Conservation (phyloP, 495 filamentous ascomycete species). For the Penicillium arizonense region DNA sequence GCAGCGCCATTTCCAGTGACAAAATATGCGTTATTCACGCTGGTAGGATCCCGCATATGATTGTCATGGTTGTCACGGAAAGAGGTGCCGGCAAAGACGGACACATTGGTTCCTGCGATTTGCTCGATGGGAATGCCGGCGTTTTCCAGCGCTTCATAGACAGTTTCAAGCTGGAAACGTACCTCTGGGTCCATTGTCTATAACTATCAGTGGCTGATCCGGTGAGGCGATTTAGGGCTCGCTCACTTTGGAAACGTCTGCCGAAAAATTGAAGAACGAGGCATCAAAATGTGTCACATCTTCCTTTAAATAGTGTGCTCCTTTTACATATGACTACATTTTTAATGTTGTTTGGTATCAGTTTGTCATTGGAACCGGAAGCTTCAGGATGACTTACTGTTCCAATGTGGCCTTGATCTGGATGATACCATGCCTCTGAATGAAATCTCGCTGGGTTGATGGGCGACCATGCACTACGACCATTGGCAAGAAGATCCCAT, state of each 20-base stretch:
- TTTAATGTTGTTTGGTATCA: background rate
- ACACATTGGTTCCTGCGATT: background rate
- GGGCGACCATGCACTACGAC: background rate
- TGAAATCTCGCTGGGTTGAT: background rate
- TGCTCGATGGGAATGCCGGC: background rate
- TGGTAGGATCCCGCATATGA: background rate
- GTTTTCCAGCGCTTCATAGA: background rate
- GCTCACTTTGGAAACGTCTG: background rate
- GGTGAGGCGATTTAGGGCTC: background rate
- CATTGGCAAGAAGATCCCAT: background rate
- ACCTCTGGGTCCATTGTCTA: background rate
- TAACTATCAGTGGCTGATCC: background rate
- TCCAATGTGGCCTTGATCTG: background rate
- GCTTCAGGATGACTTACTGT: background rate
- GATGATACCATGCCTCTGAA: background rate
- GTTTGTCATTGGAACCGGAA: background rate
- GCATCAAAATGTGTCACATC: background rate
- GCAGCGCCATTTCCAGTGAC: slow-evolving; percentile 17
- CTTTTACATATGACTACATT: background rate
- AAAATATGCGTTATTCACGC: background rate
- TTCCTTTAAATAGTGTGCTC: background rate
- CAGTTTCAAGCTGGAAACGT: background rate
- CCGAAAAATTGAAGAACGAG: background rate
- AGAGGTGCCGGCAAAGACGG: background rate
- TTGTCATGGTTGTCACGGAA: slow-evolving; percentile 1